Evolutionary conservation across 2,329 filamentous ascomycete genomes (phyloP).

Genomic region (Pezicula radicicola): DNA sequence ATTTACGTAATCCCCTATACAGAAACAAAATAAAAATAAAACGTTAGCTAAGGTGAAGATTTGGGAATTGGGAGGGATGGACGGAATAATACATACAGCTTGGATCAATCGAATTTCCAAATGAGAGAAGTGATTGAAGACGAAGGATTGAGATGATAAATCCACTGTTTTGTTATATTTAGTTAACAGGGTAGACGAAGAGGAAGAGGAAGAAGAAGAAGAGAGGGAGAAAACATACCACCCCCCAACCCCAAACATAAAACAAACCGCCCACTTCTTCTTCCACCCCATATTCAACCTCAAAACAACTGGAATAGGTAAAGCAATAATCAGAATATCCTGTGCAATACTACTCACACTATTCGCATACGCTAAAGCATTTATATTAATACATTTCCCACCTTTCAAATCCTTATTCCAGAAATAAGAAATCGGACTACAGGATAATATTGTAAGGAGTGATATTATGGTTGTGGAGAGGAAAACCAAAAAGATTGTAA

Average conservation of each 20-base stretch:
- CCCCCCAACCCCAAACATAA: conserved; percentile 64
- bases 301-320: conserved; percentile 62
- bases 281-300: conserved; percentile 59
- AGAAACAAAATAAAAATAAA: background rate
- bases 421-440: conserved; percentile 9
- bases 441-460: conserved; percentile 11
- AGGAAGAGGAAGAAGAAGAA: background rate
- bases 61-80: background rate
- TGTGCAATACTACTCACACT: conserved; percentile 67
- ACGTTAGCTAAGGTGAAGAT: too few species aligned
- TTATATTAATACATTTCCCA: conserved; percentile 53
- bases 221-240: conserved; percentile 48
- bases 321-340: conserved; percentile 60
- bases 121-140: conserved; percentile 9
- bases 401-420: conserved; percentile 12
- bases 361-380: conserved; percentile 63
- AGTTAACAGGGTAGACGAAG: background rate
- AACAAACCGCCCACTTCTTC: conserved; percentile 62
- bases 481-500: conserved; percentile 2
- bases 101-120: conserved; percentile 11
- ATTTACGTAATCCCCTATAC: conserved; percentile 23
- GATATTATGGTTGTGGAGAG: conserved; percentile 6
- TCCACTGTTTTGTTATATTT: background rate
- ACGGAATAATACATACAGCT: conserved; percentile 1
- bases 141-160: conserved; percentile 11